A percentile compares a stretch with the other conserved stretches of the same genome.
These are phyloP conservation scores for Pichia sp. DNA, from an alignment of 1,139 yeast species.

Conservation along the genomic window DNA sequence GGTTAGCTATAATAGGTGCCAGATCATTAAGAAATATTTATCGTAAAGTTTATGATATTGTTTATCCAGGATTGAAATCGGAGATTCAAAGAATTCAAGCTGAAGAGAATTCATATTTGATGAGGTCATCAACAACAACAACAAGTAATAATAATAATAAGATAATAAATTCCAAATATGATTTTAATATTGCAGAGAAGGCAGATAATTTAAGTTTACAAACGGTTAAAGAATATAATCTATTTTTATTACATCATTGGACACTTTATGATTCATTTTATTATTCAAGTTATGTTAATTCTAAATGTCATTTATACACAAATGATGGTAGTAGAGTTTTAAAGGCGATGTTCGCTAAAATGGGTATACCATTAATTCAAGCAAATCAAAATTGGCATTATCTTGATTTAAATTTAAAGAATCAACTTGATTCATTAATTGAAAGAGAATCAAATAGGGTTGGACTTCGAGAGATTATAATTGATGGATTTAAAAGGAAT, in stretches of 20 bases:
- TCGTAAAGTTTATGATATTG: conserved; percentile 67
- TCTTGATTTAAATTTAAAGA: conserved; percentile 74
- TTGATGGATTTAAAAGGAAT: conserved; percentile 80
- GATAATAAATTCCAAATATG: conserved; percentile 6
- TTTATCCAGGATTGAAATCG: conserved; percentile 69
- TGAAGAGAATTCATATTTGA: conserved; percentile 13
- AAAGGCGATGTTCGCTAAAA: conserved; percentile 87
- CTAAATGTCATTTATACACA: conserved; percentile 82
- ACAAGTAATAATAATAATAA: background rate
- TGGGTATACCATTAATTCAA: conserved; percentile 87
- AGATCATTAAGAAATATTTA: conserved; percentile 70
- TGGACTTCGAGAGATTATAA: conserved; percentile 74
- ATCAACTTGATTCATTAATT: conserved; percentile 63
- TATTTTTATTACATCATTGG: conserved; percentile 88
- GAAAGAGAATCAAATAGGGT: conserved; percentile 63
- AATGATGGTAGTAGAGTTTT: conserved; percentile 83
- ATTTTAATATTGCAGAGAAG: conserved; percentile 34
- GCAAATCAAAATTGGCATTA: conserved; percentile 93
- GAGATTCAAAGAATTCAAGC: conserved; percentile 66
- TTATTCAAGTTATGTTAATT: conserved; percentile 83
- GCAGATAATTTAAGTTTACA: conserved; percentile 61
- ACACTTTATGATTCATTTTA: conserved; percentile 84
- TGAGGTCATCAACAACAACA: conserved; percentile 1
- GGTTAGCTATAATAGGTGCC: conserved; percentile 88
- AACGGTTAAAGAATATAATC: conserved; percentile 76